phyloP scores from a whole-genome alignment of 208 protist genomes.

The Leishmania tarentolae region DNA sequence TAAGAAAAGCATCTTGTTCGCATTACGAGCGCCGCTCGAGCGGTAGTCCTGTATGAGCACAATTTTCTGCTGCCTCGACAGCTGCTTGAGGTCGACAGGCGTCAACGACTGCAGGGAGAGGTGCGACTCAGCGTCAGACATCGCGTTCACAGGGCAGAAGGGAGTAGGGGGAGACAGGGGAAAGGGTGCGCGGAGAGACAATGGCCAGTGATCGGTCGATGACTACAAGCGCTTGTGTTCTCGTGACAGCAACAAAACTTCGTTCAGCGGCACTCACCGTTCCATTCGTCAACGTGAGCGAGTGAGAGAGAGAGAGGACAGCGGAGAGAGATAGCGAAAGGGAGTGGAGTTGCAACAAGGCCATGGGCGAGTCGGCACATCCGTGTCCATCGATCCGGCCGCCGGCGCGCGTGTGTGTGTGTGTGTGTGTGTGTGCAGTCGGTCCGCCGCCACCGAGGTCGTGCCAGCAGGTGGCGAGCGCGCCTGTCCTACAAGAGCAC shows the following conservation, averaged over 20 bases:
- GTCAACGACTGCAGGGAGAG: conserved; percentile 51
- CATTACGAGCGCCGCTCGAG: conserved; percentile 46
- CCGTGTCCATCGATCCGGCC: background rate
- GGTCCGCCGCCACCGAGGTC: background rate
- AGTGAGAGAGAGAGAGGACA: background rate
- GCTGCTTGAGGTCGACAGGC: conserved; percentile 76
- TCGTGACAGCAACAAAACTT: no score
- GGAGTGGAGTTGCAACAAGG: background rate
- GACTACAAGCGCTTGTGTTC: no score
- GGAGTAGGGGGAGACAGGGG: no score
- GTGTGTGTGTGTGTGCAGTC: no score
- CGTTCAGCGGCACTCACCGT: no score
- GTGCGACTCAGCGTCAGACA: conserved; percentile 19
- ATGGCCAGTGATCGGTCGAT: background rate
- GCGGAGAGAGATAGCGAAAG: background rate
- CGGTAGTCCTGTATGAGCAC: conserved; percentile 60
- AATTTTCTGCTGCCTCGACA: conserved; percentile 68
- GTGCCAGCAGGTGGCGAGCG: background rate
- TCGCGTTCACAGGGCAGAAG: background rate
- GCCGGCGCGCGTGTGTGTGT: no score
- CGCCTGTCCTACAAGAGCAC: no score
- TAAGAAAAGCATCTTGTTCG: conserved; percentile 73
- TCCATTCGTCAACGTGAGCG: background rate
- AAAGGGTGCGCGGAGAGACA: background rate
- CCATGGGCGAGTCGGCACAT: background rate